Percentiles rank a stretch among this genome's conserved stretches.
phyloP scores from a whole-genome alignment of 2,329 filamentous ascomycete species.

The Calonectria hawksworthii region DNA sequence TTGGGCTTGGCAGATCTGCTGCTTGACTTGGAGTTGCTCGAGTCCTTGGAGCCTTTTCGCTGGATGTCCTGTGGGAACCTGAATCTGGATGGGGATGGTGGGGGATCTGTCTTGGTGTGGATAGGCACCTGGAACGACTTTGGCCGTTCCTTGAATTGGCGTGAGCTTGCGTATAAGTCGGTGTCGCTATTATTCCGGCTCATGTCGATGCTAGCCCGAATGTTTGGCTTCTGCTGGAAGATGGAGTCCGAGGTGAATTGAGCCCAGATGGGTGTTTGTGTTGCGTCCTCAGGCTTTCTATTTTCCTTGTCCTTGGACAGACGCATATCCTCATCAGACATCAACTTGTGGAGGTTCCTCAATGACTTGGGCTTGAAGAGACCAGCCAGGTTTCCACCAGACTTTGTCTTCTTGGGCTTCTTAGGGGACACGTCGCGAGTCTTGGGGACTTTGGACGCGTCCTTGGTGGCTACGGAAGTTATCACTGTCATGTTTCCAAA shows the following conservation, averaged over 20 bases:
- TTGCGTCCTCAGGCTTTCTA: conserved; percentile 66
- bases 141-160: conserved; percentile 59
- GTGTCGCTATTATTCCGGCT: conserved; percentile 37
- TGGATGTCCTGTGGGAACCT: conserved; percentile 36
- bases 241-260: conserved; percentile 69
- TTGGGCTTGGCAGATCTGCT: conserved; percentile 59
- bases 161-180: conserved; percentile 35
- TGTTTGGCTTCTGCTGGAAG: conserved; percentile 35
- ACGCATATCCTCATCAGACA: conserved; percentile 66
- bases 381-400: conserved; percentile 83
- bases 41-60: conserved; percentile 46
- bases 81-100: conserved; percentile 40
- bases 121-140: conserved; percentile 63
- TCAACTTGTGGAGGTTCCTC: conserved; percentile 72
- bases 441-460: conserved; percentile 55
- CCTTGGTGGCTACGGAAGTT: conserved; percentile 53
- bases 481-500: conserved; percentile 59
- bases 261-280: conserved; percentile 82
- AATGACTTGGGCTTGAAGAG: conserved; percentile 83
- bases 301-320: conserved; percentile 85
- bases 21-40: conserved; percentile 41
- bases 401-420: conserved; percentile 85
- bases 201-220: conserved; percentile 45
- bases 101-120: conserved; percentile 38
- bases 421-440: conserved; percentile 64